Evolutionary conservation across 2,329 filamentous ascomycete genomes (phyloP).

Genomic region (Bipolaris oryzae): DNA sequence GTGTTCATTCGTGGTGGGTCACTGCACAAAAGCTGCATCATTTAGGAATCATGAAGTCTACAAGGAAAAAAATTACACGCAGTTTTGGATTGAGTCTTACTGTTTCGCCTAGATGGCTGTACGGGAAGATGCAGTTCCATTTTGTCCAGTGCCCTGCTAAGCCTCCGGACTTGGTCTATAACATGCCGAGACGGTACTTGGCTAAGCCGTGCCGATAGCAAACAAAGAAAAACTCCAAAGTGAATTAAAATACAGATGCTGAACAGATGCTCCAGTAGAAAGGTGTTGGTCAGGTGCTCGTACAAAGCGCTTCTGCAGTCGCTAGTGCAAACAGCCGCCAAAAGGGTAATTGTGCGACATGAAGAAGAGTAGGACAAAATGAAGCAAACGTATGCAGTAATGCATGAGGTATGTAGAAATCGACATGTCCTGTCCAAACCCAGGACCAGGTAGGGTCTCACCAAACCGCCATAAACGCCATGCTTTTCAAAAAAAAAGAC

Average conservation of each 20-base stretch:
- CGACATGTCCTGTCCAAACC: conserved; percentile 8
- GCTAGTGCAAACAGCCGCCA: conserved; percentile 20
- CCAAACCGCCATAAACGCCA: conserved; percentile 23
- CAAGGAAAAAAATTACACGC: conserved; percentile 8
- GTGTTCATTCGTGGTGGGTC: conserved; percentile 16
- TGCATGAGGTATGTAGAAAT: conserved; percentile 11
- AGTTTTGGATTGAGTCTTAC: conserved; percentile 14
- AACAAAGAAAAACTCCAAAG: conserved; percentile 22
- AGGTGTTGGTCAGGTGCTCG: conserved; percentile 23
- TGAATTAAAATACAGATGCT: conserved; percentile 16
- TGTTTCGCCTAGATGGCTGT: conserved; percentile 20
- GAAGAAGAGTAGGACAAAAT: neutral
- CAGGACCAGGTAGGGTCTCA: conserved; percentile 2
- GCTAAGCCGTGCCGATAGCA: conserved; percentile 13
- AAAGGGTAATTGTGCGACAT: conserved; percentile 17
- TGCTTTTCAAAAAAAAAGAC: conserved; percentile 26
- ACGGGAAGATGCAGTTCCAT: conserved; percentile 9
- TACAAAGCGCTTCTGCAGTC: conserved; percentile 33
- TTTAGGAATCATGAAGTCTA: neutral
- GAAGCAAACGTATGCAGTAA: conserved; percentile 12
- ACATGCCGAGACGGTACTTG: conserved; percentile 11
- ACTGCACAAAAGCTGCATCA: conserved; percentile 5
- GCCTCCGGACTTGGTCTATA: conserved; percentile 10
- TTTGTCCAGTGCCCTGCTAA: conserved; percentile 9
- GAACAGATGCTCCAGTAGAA: conserved; percentile 17